A percentile compares a stretch with the other conserved stretches of the same genome.
Evolutionary conservation across 225 moss, liverwort and hornwort genomes (phyloP).

Genomic region (Marchantia polymorpha): DNA sequence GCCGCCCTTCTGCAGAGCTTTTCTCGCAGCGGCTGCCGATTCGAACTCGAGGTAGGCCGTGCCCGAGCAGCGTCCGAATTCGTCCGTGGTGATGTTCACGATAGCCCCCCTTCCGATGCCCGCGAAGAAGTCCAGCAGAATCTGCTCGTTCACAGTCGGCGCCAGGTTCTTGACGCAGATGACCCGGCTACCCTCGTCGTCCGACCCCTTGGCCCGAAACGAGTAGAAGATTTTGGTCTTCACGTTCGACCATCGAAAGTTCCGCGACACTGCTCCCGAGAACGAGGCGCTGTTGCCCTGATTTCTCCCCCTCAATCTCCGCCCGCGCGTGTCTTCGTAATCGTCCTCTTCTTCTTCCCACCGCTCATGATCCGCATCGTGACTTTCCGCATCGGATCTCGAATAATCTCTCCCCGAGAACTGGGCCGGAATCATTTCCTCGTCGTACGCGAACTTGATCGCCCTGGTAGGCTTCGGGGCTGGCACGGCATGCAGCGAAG

Average conservation of each 20-base stretch:
- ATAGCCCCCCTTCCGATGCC: constrained; percentile 18
- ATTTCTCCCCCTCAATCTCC: background rate
- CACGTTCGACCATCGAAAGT: constrained; percentile 11
- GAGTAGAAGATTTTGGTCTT: constrained; percentile 38
- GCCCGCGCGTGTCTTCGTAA: background rate
- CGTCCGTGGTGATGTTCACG: constrained; percentile 12
- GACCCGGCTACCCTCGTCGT: constrained; percentile 22
- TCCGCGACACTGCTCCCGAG: background rate
- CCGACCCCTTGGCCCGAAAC: constrained; percentile 24
- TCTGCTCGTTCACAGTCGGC: constrained; percentile 4
- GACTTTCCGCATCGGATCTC: constrained; percentile 4
- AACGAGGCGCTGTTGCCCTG: constrained; percentile 22
- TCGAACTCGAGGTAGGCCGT: constrained; percentile 36
- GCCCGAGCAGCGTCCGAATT: constrained; percentile 21
- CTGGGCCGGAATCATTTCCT: background rate
- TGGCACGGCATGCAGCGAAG: background rate
- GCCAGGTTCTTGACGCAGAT: constrained; percentile 27
- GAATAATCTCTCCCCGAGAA: background rate
- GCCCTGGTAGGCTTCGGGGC: no score
- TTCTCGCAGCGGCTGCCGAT: constrained; percentile 24
- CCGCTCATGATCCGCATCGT: background rate
- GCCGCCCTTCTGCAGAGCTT: constrained; percentile 28
- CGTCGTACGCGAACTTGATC: background rate
- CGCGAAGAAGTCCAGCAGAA: constrained; percentile 18
- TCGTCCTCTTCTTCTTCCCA: background rate